phyloP scores from a whole-genome alignment of 164 flowering plant species.

The Malania oleifera region DNA sequence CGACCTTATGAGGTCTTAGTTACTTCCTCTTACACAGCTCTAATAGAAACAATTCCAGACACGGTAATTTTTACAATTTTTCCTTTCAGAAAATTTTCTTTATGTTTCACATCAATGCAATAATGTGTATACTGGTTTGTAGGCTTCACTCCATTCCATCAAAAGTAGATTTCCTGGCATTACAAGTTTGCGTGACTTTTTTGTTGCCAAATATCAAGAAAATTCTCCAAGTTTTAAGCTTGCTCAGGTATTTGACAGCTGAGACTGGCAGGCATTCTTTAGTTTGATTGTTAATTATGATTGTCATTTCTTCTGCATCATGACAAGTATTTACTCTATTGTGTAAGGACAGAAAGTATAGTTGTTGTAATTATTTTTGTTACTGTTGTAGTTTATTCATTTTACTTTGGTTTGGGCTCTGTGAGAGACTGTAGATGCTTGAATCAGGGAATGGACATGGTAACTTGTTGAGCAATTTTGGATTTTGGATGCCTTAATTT shows the following conservation, averaged over 20 bases:
- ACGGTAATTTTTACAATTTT: conserved; percentile 49
- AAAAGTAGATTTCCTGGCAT: conserved; percentile 88
- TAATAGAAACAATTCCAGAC: conserved; percentile 97
- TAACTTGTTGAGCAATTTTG: no score
- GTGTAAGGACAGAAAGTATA: background rate
- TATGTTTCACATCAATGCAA: background rate
- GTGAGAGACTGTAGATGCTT: no score
- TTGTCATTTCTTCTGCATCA: background rate
- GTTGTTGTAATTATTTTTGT: background rate
- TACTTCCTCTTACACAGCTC: conserved; percentile 98
- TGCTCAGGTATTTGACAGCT: conserved; percentile 76
- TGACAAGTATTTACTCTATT: background rate
- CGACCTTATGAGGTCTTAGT: conserved; percentile 97
- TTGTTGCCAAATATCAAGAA: conserved; percentile 81
- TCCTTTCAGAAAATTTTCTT: background rate
- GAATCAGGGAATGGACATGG: no score
- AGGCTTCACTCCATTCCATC: conserved; percentile 98
- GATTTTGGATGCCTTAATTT: no score
- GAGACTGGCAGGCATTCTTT: background rate
- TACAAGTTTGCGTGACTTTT: conserved; percentile 86
- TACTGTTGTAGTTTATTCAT: no score
- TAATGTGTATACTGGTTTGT: conserved; percentile 12
- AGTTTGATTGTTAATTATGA: background rate
- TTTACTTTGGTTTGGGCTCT: no score
- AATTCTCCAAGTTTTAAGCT: conserved; percentile 94